Evolutionary conservation across 2,329 filamentous ascomycete genomes (phyloP).

Genomic region (Xylaria sp.): DNA sequence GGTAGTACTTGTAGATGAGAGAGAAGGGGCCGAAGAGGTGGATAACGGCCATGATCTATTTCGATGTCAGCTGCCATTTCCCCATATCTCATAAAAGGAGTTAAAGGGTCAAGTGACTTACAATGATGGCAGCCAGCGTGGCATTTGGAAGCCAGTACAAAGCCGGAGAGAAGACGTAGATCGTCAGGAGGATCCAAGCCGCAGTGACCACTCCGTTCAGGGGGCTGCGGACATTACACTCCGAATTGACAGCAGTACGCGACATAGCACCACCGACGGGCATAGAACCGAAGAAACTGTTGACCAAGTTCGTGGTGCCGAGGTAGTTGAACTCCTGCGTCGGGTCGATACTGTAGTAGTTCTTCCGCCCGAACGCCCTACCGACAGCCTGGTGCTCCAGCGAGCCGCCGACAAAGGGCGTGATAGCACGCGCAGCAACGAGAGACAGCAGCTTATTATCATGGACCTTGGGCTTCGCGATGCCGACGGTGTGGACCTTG

Average conservation of each 20-base stretch:
- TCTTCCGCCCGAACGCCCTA: constrained; percentile 56
- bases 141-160: constrained; percentile 66
- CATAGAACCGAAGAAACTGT: constrained; percentile 61
- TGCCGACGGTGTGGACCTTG: constrained; percentile 51
- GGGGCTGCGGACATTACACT: constrained; percentile 57
- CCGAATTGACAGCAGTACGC: constrained; percentile 61
- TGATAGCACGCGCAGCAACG: constrained; percentile 50
- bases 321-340: constrained; percentile 62
- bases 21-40: constrained; percentile 54
- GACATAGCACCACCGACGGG: constrained; percentile 62
- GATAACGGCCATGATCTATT: constrained; percentile 56
- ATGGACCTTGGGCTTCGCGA: constrained; percentile 46
- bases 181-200: constrained; percentile 55
- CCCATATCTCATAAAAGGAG: not conserved
- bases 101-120: constrained; percentile 24
- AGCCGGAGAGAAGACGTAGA: constrained; percentile 55
- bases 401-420: constrained; percentile 55
- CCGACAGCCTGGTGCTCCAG: constrained; percentile 62
- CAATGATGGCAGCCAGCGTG: constrained; percentile 58
- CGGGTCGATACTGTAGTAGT: constrained; percentile 58
- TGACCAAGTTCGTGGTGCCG: constrained; percentile 57
- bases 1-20: constrained; percentile 60
- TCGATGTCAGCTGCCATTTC: too few relatives aligned
- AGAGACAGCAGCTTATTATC: constrained; percentile 44
- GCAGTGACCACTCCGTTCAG: constrained; percentile 56